Base-by-base conservation (phyloP, 176 grass and related monocot species). In the Paspalum vaginatum region DNA sequence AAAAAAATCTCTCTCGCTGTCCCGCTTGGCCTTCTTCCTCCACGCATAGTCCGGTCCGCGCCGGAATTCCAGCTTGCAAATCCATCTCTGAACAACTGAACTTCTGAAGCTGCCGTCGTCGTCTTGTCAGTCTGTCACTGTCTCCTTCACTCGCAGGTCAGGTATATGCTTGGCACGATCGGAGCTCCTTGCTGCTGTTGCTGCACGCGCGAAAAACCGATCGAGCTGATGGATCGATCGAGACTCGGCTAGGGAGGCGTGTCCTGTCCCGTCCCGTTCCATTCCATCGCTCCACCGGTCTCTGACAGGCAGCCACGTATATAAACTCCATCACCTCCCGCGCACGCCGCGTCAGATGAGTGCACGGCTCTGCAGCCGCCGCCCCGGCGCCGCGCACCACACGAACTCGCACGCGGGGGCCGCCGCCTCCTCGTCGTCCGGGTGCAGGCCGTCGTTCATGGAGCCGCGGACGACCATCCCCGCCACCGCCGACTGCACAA, bases 401-500 rank as follows among this genome's bases (percentile, higher is more conserved):
- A 22, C 27, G 21, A 4, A 11, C 70, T 17, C 16, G 69, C 15
- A 24, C 24, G 13, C 80, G 38, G 6, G 11, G 20, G 11, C 2
- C 40, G 8, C 62, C 18, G 40, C 16, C 9, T 24, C 3, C 14
- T 24, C n/a, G n/a, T 11, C 9, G 21, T 25, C 21, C 21, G 4
- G 22, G 22, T 0, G 11, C 22, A 13, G 22, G 56, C 24, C 56
- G 51, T 38, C 84, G 42, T 61, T 76, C 78, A 91, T 89, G 93
- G 86, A 86, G 53, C 47, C 21, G n/a, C 51, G 89, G 88, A 63
- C 32, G 32, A 32, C 32, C 32, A 3, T 32, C 32, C 2, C 81
- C 57, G 61, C 81, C 50, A 67, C 80, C 24, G 59, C 25, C 77
- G 86, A 91, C 83, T 70, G 27, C 64, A 85, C 84, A 2, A 72